Conservation (phyloP, 352 stramenopile genomes). For the Phytophthora capsici region DNA sequence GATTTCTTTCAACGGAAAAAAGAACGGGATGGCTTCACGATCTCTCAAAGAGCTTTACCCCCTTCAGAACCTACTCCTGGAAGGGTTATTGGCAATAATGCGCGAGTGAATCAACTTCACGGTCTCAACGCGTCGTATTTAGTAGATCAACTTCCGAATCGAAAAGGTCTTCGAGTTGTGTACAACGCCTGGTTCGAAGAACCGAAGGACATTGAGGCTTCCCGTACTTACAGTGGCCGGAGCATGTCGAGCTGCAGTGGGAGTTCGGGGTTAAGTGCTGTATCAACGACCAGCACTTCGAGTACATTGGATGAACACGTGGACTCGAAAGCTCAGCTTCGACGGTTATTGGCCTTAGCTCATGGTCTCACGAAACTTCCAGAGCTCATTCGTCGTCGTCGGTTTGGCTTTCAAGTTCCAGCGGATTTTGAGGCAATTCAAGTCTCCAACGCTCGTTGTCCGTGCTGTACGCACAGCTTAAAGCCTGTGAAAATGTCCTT, state of each 20-base stretch:
- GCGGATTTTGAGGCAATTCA: conserved; percentile 19
- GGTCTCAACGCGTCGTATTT: conserved; percentile 41
- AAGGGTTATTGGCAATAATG: conserved; percentile 23
- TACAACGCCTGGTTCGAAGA: conserved; percentile 47
- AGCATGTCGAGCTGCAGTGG: conserved; percentile 25
- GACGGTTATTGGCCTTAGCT: conserved; percentile 25
- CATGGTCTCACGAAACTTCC: conserved; percentile 31
- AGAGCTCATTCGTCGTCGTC: conserved; percentile 25
- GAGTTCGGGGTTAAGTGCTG: conserved; percentile 3
- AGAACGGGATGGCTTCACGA: conserved; percentile 39
- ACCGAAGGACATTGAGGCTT: neutral
- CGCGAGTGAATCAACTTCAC: conserved; percentile 47
- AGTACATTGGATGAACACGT: neutral
- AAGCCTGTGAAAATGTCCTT: conserved; percentile 31
- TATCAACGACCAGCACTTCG: conserved; percentile 9
- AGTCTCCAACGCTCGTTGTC: conserved; percentile 25
- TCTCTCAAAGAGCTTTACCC: conserved; percentile 37
- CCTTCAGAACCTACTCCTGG: conserved; percentile 23
- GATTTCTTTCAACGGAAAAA: conserved; percentile 40
- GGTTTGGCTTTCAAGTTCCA: conserved; percentile 33
- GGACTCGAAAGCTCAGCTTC: conserved; percentile 26
- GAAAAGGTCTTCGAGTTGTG: conserved; percentile 42
- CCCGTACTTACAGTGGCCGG: neutral
- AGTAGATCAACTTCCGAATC: conserved; percentile 42
- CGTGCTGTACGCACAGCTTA: conserved; percentile 40